These are phyloP conservation scores for Argentina anserina DNA, from an alignment of 306 rosid genomes.

Conservation along the genomic window DNA sequence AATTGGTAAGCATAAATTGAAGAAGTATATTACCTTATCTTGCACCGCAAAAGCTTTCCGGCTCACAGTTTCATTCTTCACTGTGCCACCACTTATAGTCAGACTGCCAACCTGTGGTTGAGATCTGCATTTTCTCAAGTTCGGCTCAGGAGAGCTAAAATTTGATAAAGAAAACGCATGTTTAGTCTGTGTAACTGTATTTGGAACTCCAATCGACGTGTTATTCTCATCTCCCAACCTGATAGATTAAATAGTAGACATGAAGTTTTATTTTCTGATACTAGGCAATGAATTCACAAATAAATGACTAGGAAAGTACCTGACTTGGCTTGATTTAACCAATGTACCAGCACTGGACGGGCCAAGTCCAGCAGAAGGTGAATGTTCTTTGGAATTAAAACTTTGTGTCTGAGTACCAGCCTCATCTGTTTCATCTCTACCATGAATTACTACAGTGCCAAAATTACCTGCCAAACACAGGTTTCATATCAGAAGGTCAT, in stretches of 20 bases:
- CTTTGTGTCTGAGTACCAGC: slow-evolving; percentile 23
- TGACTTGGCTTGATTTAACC: slow-evolving; percentile 31
- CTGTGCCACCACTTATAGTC: slow-evolving; percentile 28
- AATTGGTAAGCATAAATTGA: slow-evolving; percentile 19
- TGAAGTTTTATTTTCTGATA: slow-evolving; percentile 13
- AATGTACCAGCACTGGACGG: slow-evolving; percentile 31
- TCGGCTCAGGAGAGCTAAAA: slow-evolving; percentile 44
- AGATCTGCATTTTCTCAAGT: slow-evolving; percentile 29
- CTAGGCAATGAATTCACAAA: background rate
- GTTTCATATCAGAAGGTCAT: slow-evolving; percentile 19
- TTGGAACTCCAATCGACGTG: slow-evolving; percentile 37
- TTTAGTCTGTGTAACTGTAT: slow-evolving; percentile 29
- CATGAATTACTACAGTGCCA: slow-evolving; percentile 74
- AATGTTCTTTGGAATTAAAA: slow-evolving; percentile 37
- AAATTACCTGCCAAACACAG: slow-evolving; percentile 51
- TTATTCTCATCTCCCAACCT: slow-evolving; percentile 45
- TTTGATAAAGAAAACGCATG: slow-evolving; percentile 38
- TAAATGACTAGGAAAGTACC: slow-evolving; percentile 44
- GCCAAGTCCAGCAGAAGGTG: slow-evolving; percentile 28
- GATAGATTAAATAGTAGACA: slow-evolving; percentile 13
- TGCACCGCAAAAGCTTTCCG: slow-evolving; percentile 86
- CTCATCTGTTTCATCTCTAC: slow-evolving; percentile 49
- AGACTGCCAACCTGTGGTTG: slow-evolving; percentile 37
- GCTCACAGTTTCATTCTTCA: slow-evolving; percentile 60
- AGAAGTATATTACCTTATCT: slow-evolving; percentile 67